Conservation (phyloP, 2,329 filamentous ascomycete species). For the Hansfordia pulvinata region DNA sequence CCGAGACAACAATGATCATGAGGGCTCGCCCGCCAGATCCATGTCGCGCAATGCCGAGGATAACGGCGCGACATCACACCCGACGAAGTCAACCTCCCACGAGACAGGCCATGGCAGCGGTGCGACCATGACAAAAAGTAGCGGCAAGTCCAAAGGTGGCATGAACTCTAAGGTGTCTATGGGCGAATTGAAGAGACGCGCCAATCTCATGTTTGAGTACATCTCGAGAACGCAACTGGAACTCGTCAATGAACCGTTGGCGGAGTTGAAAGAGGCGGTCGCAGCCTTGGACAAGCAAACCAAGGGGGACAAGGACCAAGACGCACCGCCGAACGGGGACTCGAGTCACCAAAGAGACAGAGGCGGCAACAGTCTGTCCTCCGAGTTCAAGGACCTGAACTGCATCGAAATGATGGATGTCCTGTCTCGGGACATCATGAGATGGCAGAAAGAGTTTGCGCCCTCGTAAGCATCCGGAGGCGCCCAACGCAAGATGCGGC, state of each 20-base stretch:
- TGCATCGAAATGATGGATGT: conserved; percentile 87
- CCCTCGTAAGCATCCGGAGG: conserved; percentile 15
- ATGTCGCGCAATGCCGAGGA: conserved; percentile 32
- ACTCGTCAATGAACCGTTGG: conserved; percentile 52
- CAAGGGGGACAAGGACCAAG: conserved; percentile 14
- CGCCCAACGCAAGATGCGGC: too few relatives aligned
- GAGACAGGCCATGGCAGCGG: too few relatives aligned
- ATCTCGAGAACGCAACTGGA: conserved; percentile 83
- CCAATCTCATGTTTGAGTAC: conserved; percentile 75
- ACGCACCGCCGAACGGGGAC: conserved; percentile 22
- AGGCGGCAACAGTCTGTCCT: conserved; percentile 12
- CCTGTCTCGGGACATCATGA: conserved; percentile 64
- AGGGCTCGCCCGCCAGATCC: conserved; percentile 43
- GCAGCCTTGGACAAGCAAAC: too few relatives aligned
- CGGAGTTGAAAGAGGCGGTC: too few relatives aligned
- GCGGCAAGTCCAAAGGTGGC: conserved; percentile 36
- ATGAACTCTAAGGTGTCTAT: conserved; percentile 62
- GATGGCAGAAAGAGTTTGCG: conserved; percentile 67
- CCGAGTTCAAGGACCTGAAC: conserved; percentile 60
- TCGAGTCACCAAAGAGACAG: conserved; percentile 8
- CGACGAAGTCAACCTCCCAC: too few relatives aligned
- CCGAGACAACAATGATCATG: conserved; percentile 40
- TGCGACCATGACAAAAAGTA: conserved; percentile 28
- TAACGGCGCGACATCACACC: too few relatives aligned
- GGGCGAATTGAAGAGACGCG: conserved; percentile 77